A percentile compares a stretch with the other conserved stretches of the same genome.
phyloP scores from a whole-genome alignment of 192 early-diverging fungal genomes.

The Backusella morwellensis region DNA sequence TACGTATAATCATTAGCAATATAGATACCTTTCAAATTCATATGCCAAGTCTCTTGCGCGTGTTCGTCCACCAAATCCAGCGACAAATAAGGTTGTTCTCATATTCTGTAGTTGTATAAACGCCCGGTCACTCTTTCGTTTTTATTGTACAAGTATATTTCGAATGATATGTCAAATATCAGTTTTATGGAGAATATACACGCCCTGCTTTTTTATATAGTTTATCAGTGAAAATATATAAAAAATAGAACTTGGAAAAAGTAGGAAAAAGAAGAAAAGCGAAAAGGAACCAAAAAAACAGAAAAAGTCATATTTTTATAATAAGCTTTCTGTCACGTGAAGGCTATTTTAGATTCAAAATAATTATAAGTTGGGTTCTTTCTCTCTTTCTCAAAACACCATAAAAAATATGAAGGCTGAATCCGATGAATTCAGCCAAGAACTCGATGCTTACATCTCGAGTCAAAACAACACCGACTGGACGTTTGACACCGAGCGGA shows the following conservation, averaged over 20 bases:
- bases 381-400: neutral
- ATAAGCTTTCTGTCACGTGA: neutral
- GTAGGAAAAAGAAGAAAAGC: neutral
- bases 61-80: conserved; percentile 73
- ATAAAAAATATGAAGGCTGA: neutral
- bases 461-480: neutral
- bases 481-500: neutral
- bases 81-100: conserved; percentile 71
- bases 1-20: neutral
- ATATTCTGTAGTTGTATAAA: neutral
- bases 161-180: no score
- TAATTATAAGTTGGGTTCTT: neutral
- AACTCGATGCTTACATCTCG: conserved; percentile 6
- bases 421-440: neutral
- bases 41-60: conserved; percentile 92
- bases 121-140: no score
- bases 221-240: neutral
- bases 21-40: conserved; percentile 86
- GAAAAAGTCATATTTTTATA: neutral
- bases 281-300: neutral
- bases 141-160: neutral
- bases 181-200: neutral
- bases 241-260: neutral
- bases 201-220: no score
- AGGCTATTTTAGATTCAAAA: neutral